Evolutionary conservation across 2,329 filamentous ascomycete species (phyloP).

Genomic region (Penicillium sp.): DNA sequence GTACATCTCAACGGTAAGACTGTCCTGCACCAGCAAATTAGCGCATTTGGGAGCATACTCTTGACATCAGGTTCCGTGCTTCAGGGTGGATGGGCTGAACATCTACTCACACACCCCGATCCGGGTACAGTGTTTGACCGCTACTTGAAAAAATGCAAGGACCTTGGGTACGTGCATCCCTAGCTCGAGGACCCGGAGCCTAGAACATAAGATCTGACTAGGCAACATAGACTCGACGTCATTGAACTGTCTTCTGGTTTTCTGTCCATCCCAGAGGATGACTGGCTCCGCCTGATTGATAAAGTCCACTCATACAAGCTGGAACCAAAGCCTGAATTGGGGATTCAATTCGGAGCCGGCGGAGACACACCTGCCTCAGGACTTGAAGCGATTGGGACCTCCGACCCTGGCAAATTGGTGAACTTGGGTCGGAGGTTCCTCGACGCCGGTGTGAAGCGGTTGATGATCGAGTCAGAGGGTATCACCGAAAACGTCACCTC

Average conservation of each 20-base stretch:
- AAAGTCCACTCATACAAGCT: constrained; percentile 42
- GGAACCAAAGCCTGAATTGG: constrained; percentile 48
- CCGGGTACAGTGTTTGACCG: constrained; percentile 41
- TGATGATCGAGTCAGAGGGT: constrained; percentile 54
- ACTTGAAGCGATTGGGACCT: constrained; percentile 43
- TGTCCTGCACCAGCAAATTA: not conserved
- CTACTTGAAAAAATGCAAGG: constrained; percentile 47
- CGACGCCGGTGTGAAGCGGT: constrained; percentile 45
- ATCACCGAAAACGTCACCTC: constrained; percentile 50
- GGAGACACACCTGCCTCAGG: constrained; percentile 44
- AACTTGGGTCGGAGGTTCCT: constrained; percentile 45
- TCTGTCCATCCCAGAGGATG: constrained; percentile 46
- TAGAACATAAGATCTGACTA: not conserved
- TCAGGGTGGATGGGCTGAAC: constrained; percentile 48
- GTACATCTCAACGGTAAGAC: constrained; percentile 45
- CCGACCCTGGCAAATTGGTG: constrained; percentile 44
- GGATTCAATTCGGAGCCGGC: constrained; percentile 51
- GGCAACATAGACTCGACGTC: constrained; percentile 43
- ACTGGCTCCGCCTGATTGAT: constrained; percentile 47
- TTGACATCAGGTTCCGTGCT: not conserved
- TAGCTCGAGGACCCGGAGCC: not conserved
- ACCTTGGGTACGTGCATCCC: constrained; percentile 34
- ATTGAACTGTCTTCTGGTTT: constrained; percentile 49
- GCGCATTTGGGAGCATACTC: not conserved
- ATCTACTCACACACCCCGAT: constrained; percentile 45